Evolutionary conservation across 495 filamentous ascomycete species (phyloP), one percentile per base, ranked within the genome.

Genomic region (Trypethelium eluteriae): DNA sequence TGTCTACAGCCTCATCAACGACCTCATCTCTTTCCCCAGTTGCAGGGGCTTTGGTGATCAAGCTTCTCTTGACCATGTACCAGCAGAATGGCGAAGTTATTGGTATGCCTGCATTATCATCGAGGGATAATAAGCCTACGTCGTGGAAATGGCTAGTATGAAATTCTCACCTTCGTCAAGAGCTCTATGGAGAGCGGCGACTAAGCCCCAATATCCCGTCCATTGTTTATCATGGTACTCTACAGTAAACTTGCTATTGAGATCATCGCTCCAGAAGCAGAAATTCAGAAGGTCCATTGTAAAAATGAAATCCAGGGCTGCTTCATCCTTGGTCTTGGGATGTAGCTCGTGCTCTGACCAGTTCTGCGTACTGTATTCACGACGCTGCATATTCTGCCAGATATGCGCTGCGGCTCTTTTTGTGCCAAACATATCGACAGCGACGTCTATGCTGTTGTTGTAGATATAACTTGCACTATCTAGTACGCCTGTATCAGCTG

Each of bases 241-340:
- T 6, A 98, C 81, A 9, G 87, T 81, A 76, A 95, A 98, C 39
- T 89, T 79, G 68, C 84, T 80, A 32, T 82, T 79, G 4, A 76
- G 68, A 63, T 79, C 79, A 39, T 88, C 87, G 35, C 90, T 93
- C 93, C 93, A 98, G 76, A 98, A 98, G 38, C 86, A 92, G 72
- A 98, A 98, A 74, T 98, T 98, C 65, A 98, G 79, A 14, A 98
- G 75, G 73, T 98, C 94, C 91, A 98, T 95, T 14, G 89, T 89
- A 75, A 98, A 97, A 62, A 98, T 92, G 72, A 98, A 97, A 68
- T 91, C 85, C 11, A 96, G 85, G 0, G 90, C 90, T 46, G 77
- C 84, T 71, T 89, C 87, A 71, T 94, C 84, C 66, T 89, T 89
- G 11, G 83, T 68, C 69, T 92, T 86, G 11, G 94, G 94, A 72